phyloP scores from a whole-genome alignment of 495 filamentous ascomycete species.

The Aspergillus sclerotiicarbonarius region DNA sequence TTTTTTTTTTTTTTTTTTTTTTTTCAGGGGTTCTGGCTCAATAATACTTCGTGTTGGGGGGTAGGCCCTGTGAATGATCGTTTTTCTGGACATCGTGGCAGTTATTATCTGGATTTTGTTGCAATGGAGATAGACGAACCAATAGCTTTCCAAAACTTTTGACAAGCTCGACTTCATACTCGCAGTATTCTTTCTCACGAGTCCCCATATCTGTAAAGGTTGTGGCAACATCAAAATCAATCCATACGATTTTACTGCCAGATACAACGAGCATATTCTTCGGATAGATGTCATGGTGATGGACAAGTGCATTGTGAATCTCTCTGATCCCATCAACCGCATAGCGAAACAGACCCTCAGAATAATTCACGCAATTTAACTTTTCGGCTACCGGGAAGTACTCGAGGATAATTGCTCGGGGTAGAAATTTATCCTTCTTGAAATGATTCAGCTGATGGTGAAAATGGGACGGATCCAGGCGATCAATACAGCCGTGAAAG shows the following conservation, averaged over 20 bases:
- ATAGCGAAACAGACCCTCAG: conserved; percentile 6
- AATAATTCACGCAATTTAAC: conserved; percentile 20
- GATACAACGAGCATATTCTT: conserved; percentile 15
- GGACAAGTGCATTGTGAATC: conserved; percentile 9
- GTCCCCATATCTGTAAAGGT: conserved; percentile 7
- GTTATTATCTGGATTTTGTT: conserved; percentile 7
- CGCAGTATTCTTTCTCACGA: conserved; percentile 11
- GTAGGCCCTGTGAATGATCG: conserved; percentile 10
- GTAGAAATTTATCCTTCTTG: conserved; percentile 12
- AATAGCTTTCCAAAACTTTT: conserved; percentile 14
- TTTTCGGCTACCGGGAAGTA: conserved; percentile 16
- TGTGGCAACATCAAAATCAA: conserved; percentile 15
- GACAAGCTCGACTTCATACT: conserved; percentile 18
- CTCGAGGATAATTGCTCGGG: conserved; percentile 17
- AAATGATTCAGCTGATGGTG: conserved; percentile 9
- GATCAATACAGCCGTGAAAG: conserved; percentile 17
- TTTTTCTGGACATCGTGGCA: conserved; percentile 9
- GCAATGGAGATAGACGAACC: conserved; percentile 13
- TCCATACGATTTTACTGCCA: conserved; percentile 7
- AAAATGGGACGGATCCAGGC: conserved; percentile 12
- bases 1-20: too few species aligned
- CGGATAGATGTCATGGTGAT: conserved; percentile 12
- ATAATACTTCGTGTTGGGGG: conserved; percentile 13
- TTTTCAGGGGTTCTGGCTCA: conserved; percentile 5
- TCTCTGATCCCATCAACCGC: conserved; percentile 9